phyloP scores from a whole-genome alignment of 2,329 filamentous ascomycete genomes.

The Fusarium torreyae region DNA sequence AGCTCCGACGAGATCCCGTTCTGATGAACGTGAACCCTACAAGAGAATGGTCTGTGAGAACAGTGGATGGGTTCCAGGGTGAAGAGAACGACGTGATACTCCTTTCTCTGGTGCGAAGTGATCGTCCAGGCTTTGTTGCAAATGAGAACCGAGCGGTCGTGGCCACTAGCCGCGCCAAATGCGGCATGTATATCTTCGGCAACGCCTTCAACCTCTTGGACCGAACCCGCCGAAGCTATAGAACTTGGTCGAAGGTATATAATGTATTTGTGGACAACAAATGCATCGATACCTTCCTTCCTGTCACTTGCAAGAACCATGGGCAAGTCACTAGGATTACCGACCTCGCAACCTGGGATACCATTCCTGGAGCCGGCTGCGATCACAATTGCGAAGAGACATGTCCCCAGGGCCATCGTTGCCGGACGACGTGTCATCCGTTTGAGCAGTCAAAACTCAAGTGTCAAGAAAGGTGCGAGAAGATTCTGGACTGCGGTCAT shows the following conservation, averaged over 20 bases:
- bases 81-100: slow-evolving; percentile 90
- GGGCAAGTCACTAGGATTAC: slow-evolving; percentile 65
- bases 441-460: slow-evolving; percentile 40
- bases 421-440: slow-evolving; percentile 40
- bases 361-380: slow-evolving; percentile 45
- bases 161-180: slow-evolving; percentile 77
- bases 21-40: slow-evolving; percentile 46
- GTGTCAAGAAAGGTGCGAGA: slow-evolving; percentile 49
- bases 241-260: slow-evolving; percentile 60
- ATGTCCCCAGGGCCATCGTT: slow-evolving; percentile 46
- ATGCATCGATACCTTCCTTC: slow-evolving; percentile 60
- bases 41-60: slow-evolving; percentile 74
- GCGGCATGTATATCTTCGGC: slow-evolving; percentile 89
- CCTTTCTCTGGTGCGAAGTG: slow-evolving; percentile 84
- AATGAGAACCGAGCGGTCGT: slow-evolving; percentile 73
- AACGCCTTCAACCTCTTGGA: slow-evolving; percentile 72
- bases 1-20: slow-evolving; percentile 56
- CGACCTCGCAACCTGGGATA: slow-evolving; percentile 67
- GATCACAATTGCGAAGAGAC: slow-evolving; percentile 20
- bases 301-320: slow-evolving; percentile 76
- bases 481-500: slow-evolving; percentile 41
- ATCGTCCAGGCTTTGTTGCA: slow-evolving; percentile 80
- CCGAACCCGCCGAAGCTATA: slow-evolving; percentile 57
- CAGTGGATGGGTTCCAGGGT: slow-evolving; percentile 91
- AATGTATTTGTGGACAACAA: slow-evolving; percentile 58